A percentile compares a stretch with the other conserved stretches of the same genome.
phyloP scores from a whole-genome alignment of 148 eudicot species.

The Heliosperma pusillum region DNA sequence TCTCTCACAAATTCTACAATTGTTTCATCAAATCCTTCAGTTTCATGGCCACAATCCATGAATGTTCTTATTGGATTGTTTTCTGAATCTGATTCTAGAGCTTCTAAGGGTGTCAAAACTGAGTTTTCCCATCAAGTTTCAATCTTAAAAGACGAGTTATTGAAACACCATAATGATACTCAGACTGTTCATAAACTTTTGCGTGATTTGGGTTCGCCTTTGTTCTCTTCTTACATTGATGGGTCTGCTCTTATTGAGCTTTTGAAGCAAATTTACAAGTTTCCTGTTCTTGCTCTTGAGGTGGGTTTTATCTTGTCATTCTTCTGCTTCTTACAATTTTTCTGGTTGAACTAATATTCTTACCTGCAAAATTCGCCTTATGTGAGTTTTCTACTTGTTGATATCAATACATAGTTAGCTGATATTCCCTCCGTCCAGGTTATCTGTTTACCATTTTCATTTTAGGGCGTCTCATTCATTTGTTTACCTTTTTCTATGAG shows the following conservation, averaged over 20 bases:
- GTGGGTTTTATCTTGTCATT: conserved; percentile 28
- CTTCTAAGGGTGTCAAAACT: conserved; percentile 1
- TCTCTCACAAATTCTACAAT: neutral
- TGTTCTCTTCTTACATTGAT: conserved; percentile 37
- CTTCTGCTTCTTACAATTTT: neutral
- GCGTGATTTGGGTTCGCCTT: conserved; percentile 39
- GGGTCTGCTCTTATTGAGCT: conserved; percentile 68
- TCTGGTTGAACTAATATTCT: no score
- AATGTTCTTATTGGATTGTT: conserved; percentile 13
- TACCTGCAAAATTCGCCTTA: no score
- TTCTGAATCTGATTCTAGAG: neutral
- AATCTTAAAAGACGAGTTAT: conserved; percentile 41
- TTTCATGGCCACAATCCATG: neutral
- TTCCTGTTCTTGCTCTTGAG: conserved; percentile 46
- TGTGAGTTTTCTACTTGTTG: no score
- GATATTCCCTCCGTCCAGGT: no score
- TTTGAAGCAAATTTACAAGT: conserved; percentile 37
- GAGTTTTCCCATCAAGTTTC: conserved; percentile 30
- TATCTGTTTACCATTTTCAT: no score
- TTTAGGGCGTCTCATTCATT: no score
- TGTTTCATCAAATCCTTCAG: neutral
- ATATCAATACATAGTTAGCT: no score
- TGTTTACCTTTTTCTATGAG: no score
- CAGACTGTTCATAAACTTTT: conserved; percentile 32
- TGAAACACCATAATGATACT: conserved; percentile 20